Evolutionary conservation across 2,329 filamentous ascomycete species (phyloP).

Genomic region (Fusarium sp.): DNA sequence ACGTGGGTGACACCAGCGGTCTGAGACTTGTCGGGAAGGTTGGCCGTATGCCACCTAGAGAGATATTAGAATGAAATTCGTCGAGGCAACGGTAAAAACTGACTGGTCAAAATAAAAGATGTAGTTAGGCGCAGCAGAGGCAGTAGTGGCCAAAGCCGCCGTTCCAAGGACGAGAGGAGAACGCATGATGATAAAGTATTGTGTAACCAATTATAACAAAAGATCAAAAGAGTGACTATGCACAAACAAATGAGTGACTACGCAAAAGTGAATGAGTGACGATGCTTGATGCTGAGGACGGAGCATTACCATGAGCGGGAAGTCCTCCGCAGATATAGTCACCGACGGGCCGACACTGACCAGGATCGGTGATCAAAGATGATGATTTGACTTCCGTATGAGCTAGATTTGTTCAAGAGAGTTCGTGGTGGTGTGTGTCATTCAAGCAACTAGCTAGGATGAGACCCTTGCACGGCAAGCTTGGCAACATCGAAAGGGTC

Average conservation of each 20-base stretch:
- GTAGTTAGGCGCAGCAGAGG: slow-evolving; percentile 42
- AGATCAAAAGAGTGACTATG: neutral
- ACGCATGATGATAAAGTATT: neutral
- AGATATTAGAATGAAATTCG: neutral
- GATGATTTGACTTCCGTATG: neutral
- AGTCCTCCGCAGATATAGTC: neutral
- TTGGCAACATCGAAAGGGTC: neutral
- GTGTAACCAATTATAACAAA: neutral
- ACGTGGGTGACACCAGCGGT: slow-evolving; percentile 65
- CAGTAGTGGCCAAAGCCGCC: neutral
- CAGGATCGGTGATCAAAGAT: neutral
- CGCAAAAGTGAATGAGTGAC: neutral
- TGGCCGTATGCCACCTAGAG: slow-evolving; percentile 54
- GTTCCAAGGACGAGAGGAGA: neutral
- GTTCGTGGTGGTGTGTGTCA: neutral
- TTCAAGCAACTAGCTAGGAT: neutral
- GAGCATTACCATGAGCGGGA: neutral
- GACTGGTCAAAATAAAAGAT: slow-evolving; percentile 62
- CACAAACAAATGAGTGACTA: slow-evolving; percentile 1
- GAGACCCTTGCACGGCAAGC: neutral
- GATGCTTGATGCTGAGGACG: neutral
- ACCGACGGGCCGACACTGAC: neutral
- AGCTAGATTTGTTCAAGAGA: neutral
- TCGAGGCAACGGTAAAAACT: slow-evolving; percentile 24
- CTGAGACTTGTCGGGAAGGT: slow-evolving; percentile 51